Conservation (phyloP, 768 basidiomycete genomes). For the Favolaschia claudopus region DNA sequence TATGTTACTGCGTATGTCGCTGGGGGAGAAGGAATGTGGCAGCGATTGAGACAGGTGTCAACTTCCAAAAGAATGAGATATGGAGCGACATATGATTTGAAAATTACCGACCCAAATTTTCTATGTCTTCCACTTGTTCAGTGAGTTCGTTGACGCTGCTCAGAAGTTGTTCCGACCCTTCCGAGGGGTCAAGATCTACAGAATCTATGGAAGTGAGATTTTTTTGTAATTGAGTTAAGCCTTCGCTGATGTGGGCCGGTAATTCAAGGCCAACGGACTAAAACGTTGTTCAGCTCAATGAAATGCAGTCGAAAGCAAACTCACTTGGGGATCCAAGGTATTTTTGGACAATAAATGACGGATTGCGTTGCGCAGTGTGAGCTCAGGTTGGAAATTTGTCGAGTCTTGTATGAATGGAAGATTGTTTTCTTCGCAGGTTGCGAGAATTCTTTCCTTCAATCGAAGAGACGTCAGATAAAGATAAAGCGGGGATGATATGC, state of each 20-base stretch:
- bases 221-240: constrained; percentile 41
- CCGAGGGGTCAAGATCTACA: constrained; percentile 40
- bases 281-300: not conserved
- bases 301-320: constrained; percentile 8
- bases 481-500: not conserved
- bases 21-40: constrained; percentile 50
- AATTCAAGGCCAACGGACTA: constrained; percentile 18
- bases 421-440: constrained; percentile 71
- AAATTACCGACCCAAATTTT: constrained; percentile 50
- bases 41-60: constrained; percentile 46
- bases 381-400: constrained; percentile 77
- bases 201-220: constrained; percentile 39
- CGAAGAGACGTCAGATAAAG: constrained; percentile 5
- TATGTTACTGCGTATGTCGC: constrained; percentile 59
- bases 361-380: constrained; percentile 78
- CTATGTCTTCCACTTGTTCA: constrained; percentile 45
- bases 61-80: constrained; percentile 35
- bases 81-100: not conserved
- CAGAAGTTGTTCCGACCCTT: constrained; percentile 46
- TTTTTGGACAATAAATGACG: constrained; percentile 52
- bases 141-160: constrained; percentile 45
- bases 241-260: constrained; percentile 40
- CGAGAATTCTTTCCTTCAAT: constrained; percentile 77
- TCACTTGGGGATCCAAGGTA: constrained; percentile 25
- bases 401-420: constrained; percentile 70